These are phyloP conservation scores for Biscogniauxia mediterranea DNA, from an alignment of 2,329 filamentous ascomycete genomes.

Conservation along the genomic window DNA sequence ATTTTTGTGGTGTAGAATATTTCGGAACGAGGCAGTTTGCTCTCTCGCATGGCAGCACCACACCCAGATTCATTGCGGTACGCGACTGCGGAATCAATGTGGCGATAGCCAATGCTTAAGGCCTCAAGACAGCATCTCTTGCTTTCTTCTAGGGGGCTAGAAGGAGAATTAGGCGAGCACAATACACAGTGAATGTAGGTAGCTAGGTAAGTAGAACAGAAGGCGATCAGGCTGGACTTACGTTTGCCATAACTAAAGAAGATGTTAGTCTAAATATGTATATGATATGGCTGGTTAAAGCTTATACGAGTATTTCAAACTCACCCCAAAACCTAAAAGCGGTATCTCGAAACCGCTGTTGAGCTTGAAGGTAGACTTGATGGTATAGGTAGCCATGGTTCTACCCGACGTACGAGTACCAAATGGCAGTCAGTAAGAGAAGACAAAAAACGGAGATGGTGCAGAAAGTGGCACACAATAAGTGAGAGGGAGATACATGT, in stretches of 20 bases:
- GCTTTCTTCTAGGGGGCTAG: conserved; percentile 37
- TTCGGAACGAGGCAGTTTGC: conserved; percentile 43
- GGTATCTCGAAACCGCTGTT: conserved; percentile 55
- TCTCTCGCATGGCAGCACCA: conserved; percentile 43
- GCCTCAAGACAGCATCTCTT: conserved; percentile 43
- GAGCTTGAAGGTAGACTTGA: conserved; percentile 51
- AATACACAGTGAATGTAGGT: conserved; percentile 42
- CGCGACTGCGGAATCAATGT: conserved; percentile 53
- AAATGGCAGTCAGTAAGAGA: background rate
- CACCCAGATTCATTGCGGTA: conserved; percentile 52
- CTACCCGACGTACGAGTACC: conserved; percentile 4
- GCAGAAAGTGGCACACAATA: background rate
- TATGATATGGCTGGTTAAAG: background rate
- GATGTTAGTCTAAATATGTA: background rate
- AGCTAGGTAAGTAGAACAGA: conserved; percentile 1
- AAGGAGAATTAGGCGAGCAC: conserved; percentile 13
- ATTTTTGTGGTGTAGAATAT: conserved; percentile 59
- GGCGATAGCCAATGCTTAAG: conserved; percentile 51
- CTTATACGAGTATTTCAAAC: conserved; percentile 20
- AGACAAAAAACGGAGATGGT: too few species aligned
- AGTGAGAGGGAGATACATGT: background rate
- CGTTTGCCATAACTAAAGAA: too few species aligned
- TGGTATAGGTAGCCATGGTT: conserved; percentile 47
- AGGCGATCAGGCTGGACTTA: too few species aligned
- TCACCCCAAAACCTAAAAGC: conserved; percentile 52